phyloP scores from a whole-genome alignment of 495 filamentous ascomycete species.

The Cudoniella acicularis region DNA sequence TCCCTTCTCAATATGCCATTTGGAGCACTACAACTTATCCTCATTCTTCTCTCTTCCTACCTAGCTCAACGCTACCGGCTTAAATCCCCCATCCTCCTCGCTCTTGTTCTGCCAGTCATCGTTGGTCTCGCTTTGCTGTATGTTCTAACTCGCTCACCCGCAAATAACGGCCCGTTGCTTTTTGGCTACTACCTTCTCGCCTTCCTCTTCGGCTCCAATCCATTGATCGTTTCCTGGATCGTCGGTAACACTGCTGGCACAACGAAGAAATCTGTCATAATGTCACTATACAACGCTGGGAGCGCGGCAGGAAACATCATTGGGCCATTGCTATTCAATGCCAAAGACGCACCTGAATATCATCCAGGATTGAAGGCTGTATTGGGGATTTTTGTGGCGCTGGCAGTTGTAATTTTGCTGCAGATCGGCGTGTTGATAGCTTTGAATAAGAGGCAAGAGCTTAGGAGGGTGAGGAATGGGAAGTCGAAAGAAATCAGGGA shows the following conservation, averaged over 20 bases:
- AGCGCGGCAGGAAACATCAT: slow-evolving; percentile 65
- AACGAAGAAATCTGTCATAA: slow-evolving; percentile 62
- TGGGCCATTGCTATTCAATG: slow-evolving; percentile 62
- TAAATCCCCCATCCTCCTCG: slow-evolving; percentile 47
- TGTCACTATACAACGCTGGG: slow-evolving; percentile 57
- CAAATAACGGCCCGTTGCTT: slow-evolving; percentile 41
- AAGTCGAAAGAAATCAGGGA: slow-evolving; percentile 55
- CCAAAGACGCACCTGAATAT: slow-evolving; percentile 56
- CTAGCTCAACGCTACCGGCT: slow-evolving; percentile 42
- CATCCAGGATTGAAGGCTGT: slow-evolving; percentile 51
- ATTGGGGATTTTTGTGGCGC: slow-evolving; percentile 51
- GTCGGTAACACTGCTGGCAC: slow-evolving; percentile 63
- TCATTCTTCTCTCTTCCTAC: slow-evolving; percentile 53
- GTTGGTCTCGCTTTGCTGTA: slow-evolving; percentile 55
- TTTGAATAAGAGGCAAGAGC: slow-evolving; percentile 51
- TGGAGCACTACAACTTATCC: slow-evolving; percentile 52
- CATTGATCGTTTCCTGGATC: slow-evolving; percentile 44
- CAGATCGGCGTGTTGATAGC: slow-evolving; percentile 49
- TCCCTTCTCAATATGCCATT: slow-evolving; percentile 64
- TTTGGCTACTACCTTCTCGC: slow-evolving; percentile 60
- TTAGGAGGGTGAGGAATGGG: slow-evolving; percentile 49
- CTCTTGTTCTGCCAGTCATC: slow-evolving; percentile 52
- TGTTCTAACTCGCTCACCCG: slow-evolving; percentile 31
- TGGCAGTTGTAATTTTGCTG: slow-evolving; percentile 44
- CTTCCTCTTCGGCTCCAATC: slow-evolving; percentile 54